Evolutionary conservation across 352 stramenopile species (phyloP), one percentile per base, ranked within the genome.

Genomic region (Globisporangium okanoganense): DNA sequence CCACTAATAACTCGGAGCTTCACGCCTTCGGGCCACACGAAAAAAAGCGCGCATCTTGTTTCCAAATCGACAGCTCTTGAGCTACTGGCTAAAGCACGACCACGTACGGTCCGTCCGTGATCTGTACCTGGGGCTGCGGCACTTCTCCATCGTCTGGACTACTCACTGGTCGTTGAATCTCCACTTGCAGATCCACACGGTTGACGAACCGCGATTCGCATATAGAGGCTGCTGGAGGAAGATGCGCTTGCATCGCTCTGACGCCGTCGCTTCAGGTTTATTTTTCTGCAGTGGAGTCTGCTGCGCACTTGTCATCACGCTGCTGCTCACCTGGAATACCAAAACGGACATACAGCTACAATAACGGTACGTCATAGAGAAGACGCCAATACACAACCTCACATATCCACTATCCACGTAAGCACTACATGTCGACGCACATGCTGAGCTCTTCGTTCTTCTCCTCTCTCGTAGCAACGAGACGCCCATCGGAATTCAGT

Each of bases 81-180:
- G 50, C 18, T 1, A 44, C 0, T 38, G 44, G 45, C 10, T 72
- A 25, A 62, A 73, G 72, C 8, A 82, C 55, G 16, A 82, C n/a
- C 16, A 71, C 55, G 35, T 70, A 47, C 1, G 77, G 77, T 44
- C 77, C 77, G 29, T 84, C 70, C 5, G 54, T 58, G 25, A 82
- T 5, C 40, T 71, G 63, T 38, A 73, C 54, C 18, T 82, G 72
- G 18, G 76, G 31, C 9, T 13, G n/a, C 22, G 41, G 12, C 18
- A 14, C 8, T 31, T 29, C 44, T 24, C 7, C 31, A 13, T 25
- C 27, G 5, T 31, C 38, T 54, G 49, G 50, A 29, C 45, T 61
- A 24, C 12, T 55, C 13, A 7, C 20, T 16, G 8, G 31, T 12
- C 10, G 22, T 16, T 27, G 12, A 14, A 14, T 1, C 13, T 40